phyloP scores from a whole-genome alignment of 108 stramenopile genomes.

The Cyclotella sp. region DNA sequence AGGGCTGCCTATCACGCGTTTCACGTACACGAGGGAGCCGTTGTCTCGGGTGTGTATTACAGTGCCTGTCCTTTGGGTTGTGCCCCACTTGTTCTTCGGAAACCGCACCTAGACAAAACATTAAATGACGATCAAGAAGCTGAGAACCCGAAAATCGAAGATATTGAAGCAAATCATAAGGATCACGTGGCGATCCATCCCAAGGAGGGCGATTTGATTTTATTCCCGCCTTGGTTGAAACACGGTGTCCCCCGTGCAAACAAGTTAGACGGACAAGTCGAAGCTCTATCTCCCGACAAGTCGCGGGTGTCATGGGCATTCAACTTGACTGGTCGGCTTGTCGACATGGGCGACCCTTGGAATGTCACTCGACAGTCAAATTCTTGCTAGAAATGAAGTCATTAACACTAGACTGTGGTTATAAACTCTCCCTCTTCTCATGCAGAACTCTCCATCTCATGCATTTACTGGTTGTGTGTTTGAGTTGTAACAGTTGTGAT shows the following conservation, averaged over 20 bases:
- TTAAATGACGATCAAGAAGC: too few species aligned
- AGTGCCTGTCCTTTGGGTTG: constrained; percentile 28
- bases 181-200: constrained; percentile 28
- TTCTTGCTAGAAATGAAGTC: too few species aligned
- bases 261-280: not conserved
- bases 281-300: not conserved
- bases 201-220: constrained; percentile 24
- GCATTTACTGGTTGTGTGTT: too few species aligned
- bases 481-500: too few species aligned
- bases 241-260: constrained; percentile 25
- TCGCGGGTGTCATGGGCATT: constrained; percentile 39
- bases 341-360: constrained; percentile 31
- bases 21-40: constrained; percentile 39
- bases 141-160: not conserved
- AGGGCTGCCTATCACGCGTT: constrained; percentile 23
- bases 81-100: constrained; percentile 29
- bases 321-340: constrained; percentile 32
- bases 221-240: constrained; percentile 32
- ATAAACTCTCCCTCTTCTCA: too few species aligned
- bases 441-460: too few species aligned
- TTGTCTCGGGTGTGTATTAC: constrained; percentile 37
- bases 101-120: not conserved
- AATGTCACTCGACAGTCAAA: constrained; percentile 13
- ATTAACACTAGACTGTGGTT: too few species aligned
- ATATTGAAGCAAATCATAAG: not conserved